Percentiles rank a stretch among this genome's conserved stretches.
These are phyloP conservation scores for Kazachstania sp. DNA, from an alignment of 1,139 yeast species.

Conservation along the genomic window DNA sequence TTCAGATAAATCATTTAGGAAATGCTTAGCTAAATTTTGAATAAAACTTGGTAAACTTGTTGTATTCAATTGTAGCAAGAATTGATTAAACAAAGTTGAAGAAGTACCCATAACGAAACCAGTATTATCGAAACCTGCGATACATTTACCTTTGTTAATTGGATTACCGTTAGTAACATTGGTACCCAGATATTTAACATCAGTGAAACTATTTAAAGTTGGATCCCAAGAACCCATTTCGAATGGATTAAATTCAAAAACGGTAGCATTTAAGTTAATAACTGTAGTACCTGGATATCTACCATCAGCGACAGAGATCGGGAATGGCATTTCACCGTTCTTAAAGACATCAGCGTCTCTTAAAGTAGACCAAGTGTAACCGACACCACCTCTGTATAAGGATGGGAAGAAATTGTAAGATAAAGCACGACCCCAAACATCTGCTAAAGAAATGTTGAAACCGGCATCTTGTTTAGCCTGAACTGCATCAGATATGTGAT, in stretches of 20 bases:
- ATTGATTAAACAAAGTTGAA: slow-evolving; percentile 67
- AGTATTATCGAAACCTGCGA: slow-evolving; percentile 66
- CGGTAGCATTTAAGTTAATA: slow-evolving; percentile 57
- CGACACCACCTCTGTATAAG: slow-evolving; percentile 49
- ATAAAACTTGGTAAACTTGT: slow-evolving; percentile 43
- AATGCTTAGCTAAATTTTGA: slow-evolving; percentile 38
- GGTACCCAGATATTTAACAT: slow-evolving; percentile 67
- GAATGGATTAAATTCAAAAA: slow-evolving; percentile 71
- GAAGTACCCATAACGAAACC: slow-evolving; percentile 74
- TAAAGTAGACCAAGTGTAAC: slow-evolving; percentile 57
- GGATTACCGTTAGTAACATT: slow-evolving; percentile 51
- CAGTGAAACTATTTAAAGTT: slow-evolving; percentile 56
- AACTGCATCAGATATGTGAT: slow-evolving; percentile 31
- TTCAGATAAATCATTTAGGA: slow-evolving; percentile 40
- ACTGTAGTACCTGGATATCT: slow-evolving; percentile 59
- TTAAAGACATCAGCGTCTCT: slow-evolving; percentile 45
- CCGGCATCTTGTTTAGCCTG: slow-evolving; percentile 66
- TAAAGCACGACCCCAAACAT: slow-evolving; percentile 85
- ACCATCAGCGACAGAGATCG: slow-evolving; percentile 70
- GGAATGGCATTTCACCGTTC: slow-evolving; percentile 68
- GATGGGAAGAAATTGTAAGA: slow-evolving; percentile 64
- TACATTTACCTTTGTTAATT: slow-evolving; percentile 36
- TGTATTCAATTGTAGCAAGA: slow-evolving; percentile 50
- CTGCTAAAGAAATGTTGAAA: slow-evolving; percentile 70
- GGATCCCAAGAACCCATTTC: slow-evolving; percentile 92